phyloP scores from a whole-genome alignment of 345 rosid species.

The Raphanus raphanistrum region DNA sequence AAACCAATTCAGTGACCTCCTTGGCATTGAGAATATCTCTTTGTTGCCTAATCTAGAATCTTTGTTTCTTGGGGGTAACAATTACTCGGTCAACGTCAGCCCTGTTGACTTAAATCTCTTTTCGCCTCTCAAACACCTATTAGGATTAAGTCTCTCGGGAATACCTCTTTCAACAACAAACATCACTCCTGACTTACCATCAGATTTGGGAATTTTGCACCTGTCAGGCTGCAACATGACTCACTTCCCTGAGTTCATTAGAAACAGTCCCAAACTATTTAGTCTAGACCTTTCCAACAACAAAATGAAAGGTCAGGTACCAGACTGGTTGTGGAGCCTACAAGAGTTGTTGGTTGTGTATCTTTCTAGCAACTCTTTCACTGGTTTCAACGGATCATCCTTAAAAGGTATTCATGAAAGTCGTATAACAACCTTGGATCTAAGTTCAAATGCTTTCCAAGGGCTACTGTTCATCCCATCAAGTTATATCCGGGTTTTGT shows the following conservation, averaged over 20 bases:
- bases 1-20: background rate
- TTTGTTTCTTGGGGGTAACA: background rate
- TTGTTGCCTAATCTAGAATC: background rate
- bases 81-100: background rate
- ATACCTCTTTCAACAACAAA: background rate
- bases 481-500: too few species aligned
- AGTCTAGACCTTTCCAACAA: background rate
- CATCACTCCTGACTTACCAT: background rate
- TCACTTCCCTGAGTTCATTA: background rate
- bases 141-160: background rate
- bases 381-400: background rate
- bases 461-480: conserved; percentile 4
- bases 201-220: background rate
- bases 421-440: too few species aligned
- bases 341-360: background rate
- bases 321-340: background rate
- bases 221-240: background rate
- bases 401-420: too few species aligned
- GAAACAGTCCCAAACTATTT: background rate
- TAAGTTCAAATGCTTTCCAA: conserved; percentile 13
- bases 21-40: background rate
- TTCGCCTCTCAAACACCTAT: background rate
- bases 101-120: background rate
- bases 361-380: background rate
- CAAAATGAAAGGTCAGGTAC: background rate